Conservation (phyloP, 2,329 filamentous ascomycete species). For the Monilinia laxa region DNA sequence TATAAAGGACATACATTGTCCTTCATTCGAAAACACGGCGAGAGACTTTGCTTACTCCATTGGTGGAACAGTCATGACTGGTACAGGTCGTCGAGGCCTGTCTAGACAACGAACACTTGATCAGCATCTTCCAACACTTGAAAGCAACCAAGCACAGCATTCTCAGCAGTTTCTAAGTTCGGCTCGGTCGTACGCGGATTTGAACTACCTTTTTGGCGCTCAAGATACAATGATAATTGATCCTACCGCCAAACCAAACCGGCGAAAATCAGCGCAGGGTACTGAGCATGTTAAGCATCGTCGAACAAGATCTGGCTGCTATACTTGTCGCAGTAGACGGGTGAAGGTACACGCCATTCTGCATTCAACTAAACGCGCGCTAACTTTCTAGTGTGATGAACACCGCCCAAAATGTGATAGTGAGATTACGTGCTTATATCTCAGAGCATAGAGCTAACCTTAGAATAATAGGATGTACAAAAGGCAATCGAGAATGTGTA, state of each 20-base stretch:
- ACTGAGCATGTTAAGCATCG: conserved; percentile 74
- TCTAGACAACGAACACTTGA: conserved; percentile 11
- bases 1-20: not conserved
- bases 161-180: conserved; percentile 19
- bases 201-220: conserved; percentile 38
- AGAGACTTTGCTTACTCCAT: not conserved
- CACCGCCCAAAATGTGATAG: conserved; percentile 80
- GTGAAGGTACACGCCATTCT: conserved; percentile 63
- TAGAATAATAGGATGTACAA: conserved; percentile 68
- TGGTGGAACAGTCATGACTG: conserved; percentile 9
- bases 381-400: conserved; percentile 77
- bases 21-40: not conserved
- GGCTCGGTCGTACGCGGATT: conserved; percentile 28
- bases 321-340: conserved; percentile 82
- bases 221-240: conserved; percentile 37
- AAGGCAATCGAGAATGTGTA: conserved; percentile 84
- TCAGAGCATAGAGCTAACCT: conserved; percentile 31
- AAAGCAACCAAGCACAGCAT: conserved; percentile 7
- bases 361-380: conserved; percentile 19
- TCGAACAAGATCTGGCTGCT: conserved; percentile 90
- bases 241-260: conserved; percentile 35
- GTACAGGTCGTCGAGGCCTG: conserved; percentile 11
- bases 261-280: conserved; percentile 36
- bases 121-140: conserved; percentile 17
- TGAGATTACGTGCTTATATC: conserved; percentile 43